These are phyloP conservation scores for Parascedosporium putredinis DNA, from an alignment of 2,329 filamentous ascomycete genomes.

Conservation along the genomic window DNA sequence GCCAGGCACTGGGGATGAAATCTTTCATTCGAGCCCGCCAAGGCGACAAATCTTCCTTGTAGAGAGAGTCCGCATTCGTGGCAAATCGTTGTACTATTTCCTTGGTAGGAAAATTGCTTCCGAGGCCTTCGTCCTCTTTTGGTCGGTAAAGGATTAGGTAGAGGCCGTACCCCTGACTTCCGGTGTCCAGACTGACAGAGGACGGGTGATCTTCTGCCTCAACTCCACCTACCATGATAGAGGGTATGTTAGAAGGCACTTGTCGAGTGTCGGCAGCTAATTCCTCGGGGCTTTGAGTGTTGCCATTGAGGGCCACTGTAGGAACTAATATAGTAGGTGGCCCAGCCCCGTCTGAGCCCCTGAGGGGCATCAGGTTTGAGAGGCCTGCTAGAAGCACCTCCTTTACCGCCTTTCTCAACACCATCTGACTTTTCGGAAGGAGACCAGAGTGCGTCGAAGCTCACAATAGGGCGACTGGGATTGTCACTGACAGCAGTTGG, in stretches of 20 bases:
- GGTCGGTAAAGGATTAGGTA: slow-evolving; percentile 33
- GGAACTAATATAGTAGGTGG: slow-evolving; percentile 24
- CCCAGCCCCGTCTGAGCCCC: too few species aligned
- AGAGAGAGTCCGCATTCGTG: slow-evolving; percentile 78
- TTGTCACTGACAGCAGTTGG: slow-evolving; percentile 86
- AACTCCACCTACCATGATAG: slow-evolving; percentile 1
- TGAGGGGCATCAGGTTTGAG: too few species aligned
- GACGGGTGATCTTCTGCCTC: background rate
- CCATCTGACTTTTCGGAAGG: slow-evolving; percentile 61
- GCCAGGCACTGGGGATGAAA: slow-evolving; percentile 93
- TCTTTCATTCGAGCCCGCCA: slow-evolving; percentile 59
- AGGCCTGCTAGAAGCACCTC: too few species aligned
- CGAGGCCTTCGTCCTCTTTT: slow-evolving; percentile 18
- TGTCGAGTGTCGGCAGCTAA: slow-evolving; percentile 27
- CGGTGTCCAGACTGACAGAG: background rate
- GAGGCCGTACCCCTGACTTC: slow-evolving; percentile 23
- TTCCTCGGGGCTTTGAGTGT: slow-evolving; percentile 16
- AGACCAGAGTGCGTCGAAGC: slow-evolving; percentile 82
- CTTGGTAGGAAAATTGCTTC: slow-evolving; percentile 31
- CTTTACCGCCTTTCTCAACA: too few species aligned
- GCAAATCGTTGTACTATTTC: slow-evolving; percentile 57
- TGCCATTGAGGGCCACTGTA: slow-evolving; percentile 27
- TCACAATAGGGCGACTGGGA: slow-evolving; percentile 89
- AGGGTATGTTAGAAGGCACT: background rate
- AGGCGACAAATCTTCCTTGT: slow-evolving; percentile 78